These are phyloP conservation scores for Myxozyma vanderwaltii DNA, from an alignment of 805 yeast genomes.

Conservation along the genomic window DNA sequence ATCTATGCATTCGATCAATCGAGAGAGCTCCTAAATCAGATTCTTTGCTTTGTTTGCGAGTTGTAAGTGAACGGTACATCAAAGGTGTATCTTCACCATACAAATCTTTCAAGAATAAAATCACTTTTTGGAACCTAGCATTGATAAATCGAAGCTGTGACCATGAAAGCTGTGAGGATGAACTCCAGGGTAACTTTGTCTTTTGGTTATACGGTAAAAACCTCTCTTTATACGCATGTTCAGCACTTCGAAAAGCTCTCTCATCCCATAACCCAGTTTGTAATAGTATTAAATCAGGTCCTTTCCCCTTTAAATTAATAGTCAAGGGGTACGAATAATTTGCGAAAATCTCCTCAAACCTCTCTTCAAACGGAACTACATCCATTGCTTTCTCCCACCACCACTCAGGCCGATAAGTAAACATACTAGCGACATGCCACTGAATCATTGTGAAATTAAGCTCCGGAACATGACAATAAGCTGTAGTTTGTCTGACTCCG, in stretches of 20 bases:
- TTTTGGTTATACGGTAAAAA: not conserved
- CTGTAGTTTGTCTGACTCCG: conserved; percentile 14
- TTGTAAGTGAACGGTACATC: conserved; percentile 25
- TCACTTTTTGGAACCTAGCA: conserved; percentile 17
- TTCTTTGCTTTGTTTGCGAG: conserved; percentile 7
- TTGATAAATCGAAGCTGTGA: conserved; percentile 23
- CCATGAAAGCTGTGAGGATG: conserved; percentile 21
- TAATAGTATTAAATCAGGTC: conserved; percentile 26
- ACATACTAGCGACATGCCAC: conserved; percentile 29
- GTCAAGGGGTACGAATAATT: conserved; percentile 2
- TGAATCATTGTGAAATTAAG: conserved; percentile 28
- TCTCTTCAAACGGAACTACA: conserved; percentile 27
- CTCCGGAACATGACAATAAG: conserved; percentile 21
- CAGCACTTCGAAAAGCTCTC: conserved; percentile 13
- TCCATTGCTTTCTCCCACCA: conserved; percentile 28
- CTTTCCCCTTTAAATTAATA: conserved; percentile 4
- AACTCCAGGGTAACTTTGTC: not conserved
- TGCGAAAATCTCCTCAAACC: conserved; percentile 16
- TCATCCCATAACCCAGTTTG: conserved; percentile 34
- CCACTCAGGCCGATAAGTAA: conserved; percentile 29
- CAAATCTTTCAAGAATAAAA: conserved; percentile 4
- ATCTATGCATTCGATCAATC: conserved; percentile 24
- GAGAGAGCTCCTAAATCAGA: conserved; percentile 7
- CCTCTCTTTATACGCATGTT: not conserved
- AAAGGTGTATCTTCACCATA: conserved; percentile 25